Evolutionary conservation across 2,329 filamentous ascomycete species (phyloP).

Genomic region (Drechslerella coelobrocha): DNA sequence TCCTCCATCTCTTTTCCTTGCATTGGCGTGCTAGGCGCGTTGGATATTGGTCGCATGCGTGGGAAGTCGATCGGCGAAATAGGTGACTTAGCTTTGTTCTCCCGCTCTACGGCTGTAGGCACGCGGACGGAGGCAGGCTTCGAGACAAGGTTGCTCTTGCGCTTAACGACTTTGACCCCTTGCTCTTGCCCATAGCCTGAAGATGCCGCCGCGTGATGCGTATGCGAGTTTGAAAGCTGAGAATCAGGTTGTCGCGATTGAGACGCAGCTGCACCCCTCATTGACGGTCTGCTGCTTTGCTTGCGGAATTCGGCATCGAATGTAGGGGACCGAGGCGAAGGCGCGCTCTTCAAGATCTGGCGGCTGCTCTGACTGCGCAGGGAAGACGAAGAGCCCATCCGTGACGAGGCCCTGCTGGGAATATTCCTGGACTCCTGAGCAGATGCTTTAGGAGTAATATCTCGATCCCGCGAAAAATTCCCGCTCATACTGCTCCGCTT

Average conservation of each 20-base stretch:
- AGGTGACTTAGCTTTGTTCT: slow-evolving; percentile 25
- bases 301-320: slow-evolving; percentile 15
- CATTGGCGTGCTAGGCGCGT: slow-evolving; percentile 46
- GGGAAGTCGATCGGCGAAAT: slow-evolving; percentile 40
- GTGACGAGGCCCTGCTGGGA: slow-evolving; percentile 38
- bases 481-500: slow-evolving; percentile 30
- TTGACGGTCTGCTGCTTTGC: slow-evolving; percentile 25
- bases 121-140: slow-evolving; percentile 11
- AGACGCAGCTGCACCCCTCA: slow-evolving; percentile 18
- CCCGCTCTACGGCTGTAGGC: neutral
- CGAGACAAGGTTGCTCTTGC: slow-evolving; percentile 35
- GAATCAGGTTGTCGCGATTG: slow-evolving; percentile 13
- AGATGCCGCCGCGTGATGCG: slow-evolving; percentile 7
- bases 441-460: slow-evolving; percentile 29
- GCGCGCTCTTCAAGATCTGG: slow-evolving; percentile 23
- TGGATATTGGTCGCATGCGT: slow-evolving; percentile 18
- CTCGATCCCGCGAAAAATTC: slow-evolving; percentile 24
- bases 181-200: slow-evolving; percentile 32
- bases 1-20: slow-evolving; percentile 44
- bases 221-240: slow-evolving; percentile 2
- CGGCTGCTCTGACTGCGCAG: slow-evolving; percentile 30
- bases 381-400: slow-evolving; percentile 23
- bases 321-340: slow-evolving; percentile 15
- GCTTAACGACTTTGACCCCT: slow-evolving; percentile 49
- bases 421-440: slow-evolving; percentile 33